A percentile compares a stretch with the other conserved stretches of the same genome.
Evolutionary conservation across 306 rosid species (phyloP).

Genomic region (Corylus heterophylla): DNA sequence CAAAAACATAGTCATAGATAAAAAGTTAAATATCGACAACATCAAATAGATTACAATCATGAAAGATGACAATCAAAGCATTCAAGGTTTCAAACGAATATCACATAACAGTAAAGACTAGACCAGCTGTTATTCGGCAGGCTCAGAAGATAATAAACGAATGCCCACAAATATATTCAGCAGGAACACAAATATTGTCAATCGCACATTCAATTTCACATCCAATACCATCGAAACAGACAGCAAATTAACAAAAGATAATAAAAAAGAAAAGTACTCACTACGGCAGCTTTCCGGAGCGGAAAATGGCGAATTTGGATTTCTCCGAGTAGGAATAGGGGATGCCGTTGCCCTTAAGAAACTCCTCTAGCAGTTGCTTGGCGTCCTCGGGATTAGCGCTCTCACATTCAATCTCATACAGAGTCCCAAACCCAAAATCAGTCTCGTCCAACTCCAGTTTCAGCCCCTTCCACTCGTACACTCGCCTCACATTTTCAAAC

Average conservation of each 20-base stretch:
- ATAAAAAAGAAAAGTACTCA: not conserved
- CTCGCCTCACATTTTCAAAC: conserved; percentile 73
- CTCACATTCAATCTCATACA: conserved; percentile 91
- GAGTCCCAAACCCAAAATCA: conserved; percentile 61
- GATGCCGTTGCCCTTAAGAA: conserved; percentile 66
- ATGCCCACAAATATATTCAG: not conserved
- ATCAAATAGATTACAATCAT: not conserved
- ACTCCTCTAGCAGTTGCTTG: conserved; percentile 58
- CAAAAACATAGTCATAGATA: not conserved
- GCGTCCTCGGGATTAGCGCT: conserved; percentile 70
- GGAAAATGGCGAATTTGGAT: conserved; percentile 74
- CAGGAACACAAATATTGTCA: not conserved
- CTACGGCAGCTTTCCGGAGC: conserved; percentile 44
- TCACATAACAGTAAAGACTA: not conserved
- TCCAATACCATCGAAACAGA: not conserved
- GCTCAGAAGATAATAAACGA: not conserved
- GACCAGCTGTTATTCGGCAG: not conserved
- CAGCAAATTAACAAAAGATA: not conserved
- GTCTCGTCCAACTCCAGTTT: conserved; percentile 92
- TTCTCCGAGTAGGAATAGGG: conserved; percentile 55
- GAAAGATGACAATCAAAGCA: not conserved
- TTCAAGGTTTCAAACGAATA: not conserved
- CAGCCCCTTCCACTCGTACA: conserved; percentile 85
- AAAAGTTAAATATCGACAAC: not conserved
- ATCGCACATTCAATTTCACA: not conserved